A percentile compares a stretch with the other conserved stretches of the same genome.
Evolutionary conservation across 139 green algal genomes (phyloP).

Genomic region (Haematococcus lacustris): DNA sequence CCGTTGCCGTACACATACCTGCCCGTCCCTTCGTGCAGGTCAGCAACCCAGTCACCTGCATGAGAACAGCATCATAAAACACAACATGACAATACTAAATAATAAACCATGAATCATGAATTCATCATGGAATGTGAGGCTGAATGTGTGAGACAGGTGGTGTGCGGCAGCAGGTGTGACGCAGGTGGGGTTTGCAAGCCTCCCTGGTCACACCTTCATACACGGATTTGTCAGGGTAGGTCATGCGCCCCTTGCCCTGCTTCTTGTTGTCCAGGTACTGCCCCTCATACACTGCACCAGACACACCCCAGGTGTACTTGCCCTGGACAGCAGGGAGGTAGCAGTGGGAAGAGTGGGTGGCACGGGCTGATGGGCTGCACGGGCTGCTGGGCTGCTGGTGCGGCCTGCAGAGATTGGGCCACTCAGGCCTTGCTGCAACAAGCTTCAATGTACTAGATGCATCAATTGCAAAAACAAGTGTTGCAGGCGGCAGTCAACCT

Average conservation of each 20-base stretch:
- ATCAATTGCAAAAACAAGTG: neutral
- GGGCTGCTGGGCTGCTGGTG: neutral
- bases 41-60: slow-evolving; percentile 22
- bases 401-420: neutral
- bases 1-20: slow-evolving; percentile 39
- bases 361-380: no score
- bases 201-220: neutral
- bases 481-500: neutral
- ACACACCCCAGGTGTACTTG: slow-evolving; percentile 43
- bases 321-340: slow-evolving; percentile 4
- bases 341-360: neutral
- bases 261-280: slow-evolving; percentile 43
- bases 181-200: neutral
- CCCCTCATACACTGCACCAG: slow-evolving; percentile 38
- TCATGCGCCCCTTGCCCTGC: slow-evolving; percentile 38
- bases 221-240: slow-evolving; percentile 32
- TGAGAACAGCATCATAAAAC: no score
- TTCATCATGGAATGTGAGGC: neutral
- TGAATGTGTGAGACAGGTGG: neutral
- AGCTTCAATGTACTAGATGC: neutral
- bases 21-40: slow-evolving; percentile 44
- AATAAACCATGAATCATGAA: neutral
- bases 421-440: neutral
- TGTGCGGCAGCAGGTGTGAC: neutral
- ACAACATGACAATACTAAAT: neutral